Base-by-base conservation (phyloP, 2,329 filamentous ascomycete species). In the Ophiostoma novo-ulmi region DNA sequence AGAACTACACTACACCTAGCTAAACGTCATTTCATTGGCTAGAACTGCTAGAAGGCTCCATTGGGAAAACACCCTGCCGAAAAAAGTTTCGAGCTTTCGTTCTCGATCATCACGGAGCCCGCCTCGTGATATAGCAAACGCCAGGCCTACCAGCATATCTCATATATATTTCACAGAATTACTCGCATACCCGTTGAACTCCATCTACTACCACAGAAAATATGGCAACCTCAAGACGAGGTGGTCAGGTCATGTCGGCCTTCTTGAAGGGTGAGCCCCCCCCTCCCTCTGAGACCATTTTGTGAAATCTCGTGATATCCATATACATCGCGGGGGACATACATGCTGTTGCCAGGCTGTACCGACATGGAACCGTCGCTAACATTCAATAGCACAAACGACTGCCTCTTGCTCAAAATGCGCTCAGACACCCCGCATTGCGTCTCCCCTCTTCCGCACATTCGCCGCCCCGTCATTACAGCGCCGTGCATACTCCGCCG, bases 221-320 rank as follows among this genome's bases (percentile, higher is more conserved):
- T n/a, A 86, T 88, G 86, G 81, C 84, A 74, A 82, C 84, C 75
- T 83, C 85, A 76, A 86, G 85, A 80, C 85, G 86, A 82, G 85
- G 86, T 74, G 78, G 83, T 74, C 81, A 79, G 76, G 82, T 82
- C 77, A 78, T 83, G 72, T 80, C 82, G 75, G 80, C 81, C 74
- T 79, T 84, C 70, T 75, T 88, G 71, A 81, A 81, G 77, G 81
- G 87, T 88, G 75, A 20, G 72, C 69, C 11, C 26, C 26, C 26
- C 22, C 22, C 61, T 66, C 22, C 44, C 44, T 31, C 31, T 31
- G 31, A 17, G 44, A 44, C 44, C 67, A 22, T 10, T 1, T 39
- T n/a, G 31, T 61, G 52, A 20, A 7, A 35, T 71, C 36, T 67
- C 66, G 58, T 71, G 68, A 71, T 70, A 17, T 68, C 17, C 55